Evolutionary conservation across 768 basidiomycete genomes (phyloP).

Genomic region (Phanerochaete sordida): DNA sequence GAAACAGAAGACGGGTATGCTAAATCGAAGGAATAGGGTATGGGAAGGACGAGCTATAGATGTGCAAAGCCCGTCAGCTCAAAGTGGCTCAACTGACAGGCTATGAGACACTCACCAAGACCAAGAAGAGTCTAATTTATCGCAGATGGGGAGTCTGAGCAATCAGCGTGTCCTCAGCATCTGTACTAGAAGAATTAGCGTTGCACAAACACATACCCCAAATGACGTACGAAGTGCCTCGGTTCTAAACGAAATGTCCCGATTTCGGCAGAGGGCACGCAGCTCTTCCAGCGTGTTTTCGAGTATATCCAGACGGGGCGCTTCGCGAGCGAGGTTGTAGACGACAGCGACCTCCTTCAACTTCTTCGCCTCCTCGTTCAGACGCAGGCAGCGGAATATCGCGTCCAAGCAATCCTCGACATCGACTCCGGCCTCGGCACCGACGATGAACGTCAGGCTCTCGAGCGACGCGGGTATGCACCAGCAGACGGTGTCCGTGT

Average conservation of each 20-base stretch:
- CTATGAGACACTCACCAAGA: too few relatives aligned
- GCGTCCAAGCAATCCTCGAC: background rate
- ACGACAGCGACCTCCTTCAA: background rate
- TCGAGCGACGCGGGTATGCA: conserved; percentile 5
- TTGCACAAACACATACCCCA: background rate
- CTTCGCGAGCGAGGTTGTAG: background rate
- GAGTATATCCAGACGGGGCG: background rate
- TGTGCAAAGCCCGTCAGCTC: too few relatives aligned
- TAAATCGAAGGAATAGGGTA: too few relatives aligned
- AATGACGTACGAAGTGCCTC: background rate
- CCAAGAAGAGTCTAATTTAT: too few relatives aligned
- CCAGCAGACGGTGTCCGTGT: conserved; percentile 9
- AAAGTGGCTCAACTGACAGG: too few relatives aligned
- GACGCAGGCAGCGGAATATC: background rate
- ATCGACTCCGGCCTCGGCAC: background rate
- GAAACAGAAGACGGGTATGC: too few relatives aligned
- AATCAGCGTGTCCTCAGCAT: too few relatives aligned
- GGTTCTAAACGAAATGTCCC: background rate
- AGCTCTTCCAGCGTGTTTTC: background rate
- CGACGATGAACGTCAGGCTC: conserved; percentile 1
- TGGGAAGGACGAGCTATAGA: too few relatives aligned
- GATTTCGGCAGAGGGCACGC: background rate
- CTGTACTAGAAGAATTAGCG: background rate
- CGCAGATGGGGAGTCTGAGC: too few relatives aligned
- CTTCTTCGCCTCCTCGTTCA: background rate